These are phyloP conservation scores for Saccharomycopsis fermentans DNA, from an alignment of 805 yeast species.

Conservation along the genomic window DNA sequence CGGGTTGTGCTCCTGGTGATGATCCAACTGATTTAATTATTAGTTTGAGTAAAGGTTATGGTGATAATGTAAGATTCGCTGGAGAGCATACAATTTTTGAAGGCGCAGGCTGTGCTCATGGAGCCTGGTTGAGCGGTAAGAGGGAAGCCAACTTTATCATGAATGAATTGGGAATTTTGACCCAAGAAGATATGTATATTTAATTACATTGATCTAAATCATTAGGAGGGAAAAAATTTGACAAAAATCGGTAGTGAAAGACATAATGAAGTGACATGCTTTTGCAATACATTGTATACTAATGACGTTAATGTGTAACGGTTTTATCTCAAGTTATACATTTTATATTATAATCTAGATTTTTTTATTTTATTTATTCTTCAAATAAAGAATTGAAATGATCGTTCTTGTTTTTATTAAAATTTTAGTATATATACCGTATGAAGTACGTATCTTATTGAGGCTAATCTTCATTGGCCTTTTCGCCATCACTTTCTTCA, in stretches of 20 bases:
- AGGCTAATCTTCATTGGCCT: constrained; percentile 13
- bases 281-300: not conserved
- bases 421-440: not conserved
- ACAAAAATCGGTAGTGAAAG: not conserved
- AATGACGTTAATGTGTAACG: not conserved
- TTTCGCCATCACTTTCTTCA: constrained; percentile 25
- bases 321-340: not conserved
- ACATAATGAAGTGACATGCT: not conserved
- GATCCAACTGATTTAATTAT: constrained; percentile 55
- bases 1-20: constrained; percentile 59
- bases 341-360: not conserved
- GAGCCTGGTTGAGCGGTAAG: constrained; percentile 72
- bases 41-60: constrained; percentile 52
- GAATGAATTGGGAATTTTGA: constrained; percentile 20
- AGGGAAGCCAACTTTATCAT: constrained; percentile 40
- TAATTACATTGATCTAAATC: not conserved
- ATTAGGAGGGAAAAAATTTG: too few species aligned
- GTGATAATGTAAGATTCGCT: constrained; percentile 58
- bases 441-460: not conserved
- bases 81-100: constrained; percentile 84
- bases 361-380: not conserved
- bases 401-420: not conserved
- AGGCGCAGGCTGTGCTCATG: constrained; percentile 89
- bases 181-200: constrained; percentile 17
- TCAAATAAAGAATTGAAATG: not conserved